Conservation (phyloP, 208 protist species). For the Leishmania turanica region DNA sequence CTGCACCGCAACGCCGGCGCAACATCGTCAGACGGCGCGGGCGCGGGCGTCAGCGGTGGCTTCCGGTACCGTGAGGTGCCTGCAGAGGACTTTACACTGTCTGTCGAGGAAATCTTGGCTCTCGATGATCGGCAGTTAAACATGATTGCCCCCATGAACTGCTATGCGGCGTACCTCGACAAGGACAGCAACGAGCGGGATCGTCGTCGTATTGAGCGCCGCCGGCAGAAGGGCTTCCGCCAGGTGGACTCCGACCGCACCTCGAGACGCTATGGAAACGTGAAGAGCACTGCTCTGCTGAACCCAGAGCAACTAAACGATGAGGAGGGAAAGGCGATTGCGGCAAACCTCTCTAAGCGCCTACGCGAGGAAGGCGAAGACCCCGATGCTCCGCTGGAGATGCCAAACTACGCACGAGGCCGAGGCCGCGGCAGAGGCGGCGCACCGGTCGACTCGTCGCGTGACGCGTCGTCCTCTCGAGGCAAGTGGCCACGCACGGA, state of each 20-base stretch:
- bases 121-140: conserved; percentile 92
- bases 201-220: conserved; percentile 55
- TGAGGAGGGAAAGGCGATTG: conserved; percentile 58
- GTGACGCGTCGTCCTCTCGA: background rate
- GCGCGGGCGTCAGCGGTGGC: conserved; percentile 12
- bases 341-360: conserved; percentile 58
- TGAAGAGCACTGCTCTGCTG: conserved; percentile 67
- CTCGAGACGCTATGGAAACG: conserved; percentile 80
- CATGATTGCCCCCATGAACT: conserved; percentile 92
- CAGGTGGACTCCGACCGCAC: conserved; percentile 66
- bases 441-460: background rate
- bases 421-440: background rate
- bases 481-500: conserved; percentile 17
- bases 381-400: conserved; percentile 27
- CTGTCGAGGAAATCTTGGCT: conserved; percentile 85
- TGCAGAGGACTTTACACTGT: conserved; percentile 84
- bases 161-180: conserved; percentile 90
- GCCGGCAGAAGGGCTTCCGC: conserved; percentile 64
- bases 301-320: conserved; percentile 53
- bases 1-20: conserved; percentile 70
- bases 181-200: conserved; percentile 70
- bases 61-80: conserved; percentile 89
- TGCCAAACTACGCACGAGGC: background rate
- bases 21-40: conserved; percentile 19
- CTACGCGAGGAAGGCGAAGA: conserved; percentile 50